Base-by-base conservation (phyloP, 257 asterid species). In the Petunia axillaris region DNA sequence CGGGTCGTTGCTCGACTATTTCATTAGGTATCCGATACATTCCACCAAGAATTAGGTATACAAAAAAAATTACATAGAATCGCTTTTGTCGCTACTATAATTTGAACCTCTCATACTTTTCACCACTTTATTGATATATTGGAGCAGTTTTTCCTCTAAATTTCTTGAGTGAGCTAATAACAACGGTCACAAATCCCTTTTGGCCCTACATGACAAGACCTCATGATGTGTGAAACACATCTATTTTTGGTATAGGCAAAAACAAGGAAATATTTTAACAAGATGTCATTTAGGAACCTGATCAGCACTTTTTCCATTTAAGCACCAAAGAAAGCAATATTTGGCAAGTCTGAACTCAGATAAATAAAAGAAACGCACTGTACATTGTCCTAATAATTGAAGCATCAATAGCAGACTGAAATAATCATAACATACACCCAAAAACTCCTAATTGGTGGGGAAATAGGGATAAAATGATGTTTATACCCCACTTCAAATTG, bases 381-480 rank as follows among this genome's bases (percentile, higher is more conserved):
- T 73, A 50, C 35, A 10, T 52, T 52, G 48, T 11, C 44, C 78
- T 50, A 73, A 73, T 73, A 16, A 50, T 73, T 73, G 78, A 73
- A 73, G 13, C 59, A 50, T 50, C 50, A 73, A 44, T 73, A 73
- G 59, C 62, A 73, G 46, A 50, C 36, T 73, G 13, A 73, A 73
- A 35, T 73, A 73, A 73, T 73, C 62, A 50, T 73, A 35, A 35
- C 78, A 73, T 3, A 13, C 25, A 25, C 25, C 46, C 14, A 6
- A 53, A 73, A 70, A 52, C 0, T 8, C 57, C 57, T 52, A 52
- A 0, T 52, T 52, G 57, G 57, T 52, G 57, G 15, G 15, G 57
- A 52, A 52, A 52, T 13, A 52, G 1, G 57, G 57, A 52, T 52
- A 52, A 52, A 25, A 48, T 71, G 16, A 71, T 48, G 60, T 10